phyloP scores from a whole-genome alignment of 2,329 filamentous ascomycete genomes.

The Alternaria conjuncta region DNA sequence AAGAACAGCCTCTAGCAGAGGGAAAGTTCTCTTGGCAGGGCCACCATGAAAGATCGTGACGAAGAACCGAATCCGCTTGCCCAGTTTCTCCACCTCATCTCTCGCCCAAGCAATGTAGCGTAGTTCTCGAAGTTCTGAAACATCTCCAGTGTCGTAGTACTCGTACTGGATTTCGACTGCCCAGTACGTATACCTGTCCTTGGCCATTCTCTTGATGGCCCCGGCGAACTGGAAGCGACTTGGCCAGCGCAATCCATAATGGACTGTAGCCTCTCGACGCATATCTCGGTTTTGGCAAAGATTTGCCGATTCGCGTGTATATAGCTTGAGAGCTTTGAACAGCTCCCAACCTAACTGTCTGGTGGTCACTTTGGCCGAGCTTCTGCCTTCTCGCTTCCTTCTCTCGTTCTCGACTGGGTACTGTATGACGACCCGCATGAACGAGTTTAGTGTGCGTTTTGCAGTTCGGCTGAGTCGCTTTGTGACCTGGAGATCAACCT shows the following conservation, averaged over 20 bases:
- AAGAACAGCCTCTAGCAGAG: not conserved
- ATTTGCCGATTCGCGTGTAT: not conserved
- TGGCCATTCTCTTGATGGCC: not conserved
- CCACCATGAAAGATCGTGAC: not conserved
- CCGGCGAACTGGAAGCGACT: not conserved
- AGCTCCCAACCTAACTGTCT: not conserved
- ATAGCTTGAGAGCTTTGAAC: not conserved
- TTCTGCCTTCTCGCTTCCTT: not conserved
- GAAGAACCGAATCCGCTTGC: not conserved
- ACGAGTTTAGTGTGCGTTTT: not conserved
- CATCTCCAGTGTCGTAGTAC: not conserved
- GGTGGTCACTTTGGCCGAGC: not conserved
- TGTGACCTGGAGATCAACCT: not conserved
- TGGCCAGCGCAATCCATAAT: not conserved
- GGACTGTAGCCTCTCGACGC: not conserved
- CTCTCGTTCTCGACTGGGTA: not conserved
- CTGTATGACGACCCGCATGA: not conserved
- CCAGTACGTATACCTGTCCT: not conserved
- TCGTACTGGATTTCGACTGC: not conserved
- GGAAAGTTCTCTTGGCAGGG: not conserved
- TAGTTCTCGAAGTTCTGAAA: not conserved
- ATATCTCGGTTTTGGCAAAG: not conserved
- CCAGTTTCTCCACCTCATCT: not conserved
- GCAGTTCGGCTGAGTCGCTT: not conserved
- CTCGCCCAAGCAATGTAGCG: not conserved